Percentiles rank a stretch among this genome's conserved stretches.
Evolutionary conservation across 257 asterid species (phyloP).

Genomic region (Mitragyna speciosa): DNA sequence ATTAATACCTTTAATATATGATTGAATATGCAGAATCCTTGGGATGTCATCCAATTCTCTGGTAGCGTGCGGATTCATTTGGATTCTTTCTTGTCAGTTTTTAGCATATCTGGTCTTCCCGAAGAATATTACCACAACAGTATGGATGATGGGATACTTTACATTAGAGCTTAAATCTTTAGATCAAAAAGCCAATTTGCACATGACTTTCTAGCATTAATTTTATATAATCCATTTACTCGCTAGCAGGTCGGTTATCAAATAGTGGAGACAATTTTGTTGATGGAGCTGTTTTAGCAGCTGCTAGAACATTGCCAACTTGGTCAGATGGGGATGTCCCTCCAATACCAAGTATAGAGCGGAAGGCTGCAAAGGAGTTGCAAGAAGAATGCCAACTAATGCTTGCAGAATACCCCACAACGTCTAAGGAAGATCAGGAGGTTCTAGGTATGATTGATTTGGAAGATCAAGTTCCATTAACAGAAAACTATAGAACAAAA

Average conservation of each 20-base stretch:
- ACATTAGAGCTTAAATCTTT: conserved; percentile 11
- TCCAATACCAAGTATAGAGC: conserved; percentile 78
- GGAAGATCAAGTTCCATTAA: conserved; percentile 18
- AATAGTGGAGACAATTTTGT: conserved; percentile 55
- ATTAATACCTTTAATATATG: conserved; percentile 17
- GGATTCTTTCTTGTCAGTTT: conserved; percentile 88
- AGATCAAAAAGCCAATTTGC: conserved; percentile 1
- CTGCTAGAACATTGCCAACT: conserved; percentile 91
- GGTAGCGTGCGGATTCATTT: conserved; percentile 73
- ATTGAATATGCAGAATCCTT: conserved; percentile 78
- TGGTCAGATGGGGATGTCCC: conserved; percentile 95
- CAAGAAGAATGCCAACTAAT: conserved; percentile 87
- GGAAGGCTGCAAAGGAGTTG: conserved; percentile 85
- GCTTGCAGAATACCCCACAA: conserved; percentile 73
- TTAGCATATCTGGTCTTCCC: conserved; percentile 84
- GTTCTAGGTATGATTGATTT: conserved; percentile 57
- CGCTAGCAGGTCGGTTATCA: conserved; percentile 68
- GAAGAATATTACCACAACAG: conserved; percentile 84
- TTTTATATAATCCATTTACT: conserved; percentile 26
- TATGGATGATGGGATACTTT: conserved; percentile 35
- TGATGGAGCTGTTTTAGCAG: conserved; percentile 94
- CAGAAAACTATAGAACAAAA: background rate
- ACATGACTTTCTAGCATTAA: conserved; percentile 17
- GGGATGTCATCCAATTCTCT: conserved; percentile 88
- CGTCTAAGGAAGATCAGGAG: conserved; percentile 67